Evolutionary conservation across 768 basidiomycete species (phyloP).

Genomic region (Dentipellis fragilis): DNA sequence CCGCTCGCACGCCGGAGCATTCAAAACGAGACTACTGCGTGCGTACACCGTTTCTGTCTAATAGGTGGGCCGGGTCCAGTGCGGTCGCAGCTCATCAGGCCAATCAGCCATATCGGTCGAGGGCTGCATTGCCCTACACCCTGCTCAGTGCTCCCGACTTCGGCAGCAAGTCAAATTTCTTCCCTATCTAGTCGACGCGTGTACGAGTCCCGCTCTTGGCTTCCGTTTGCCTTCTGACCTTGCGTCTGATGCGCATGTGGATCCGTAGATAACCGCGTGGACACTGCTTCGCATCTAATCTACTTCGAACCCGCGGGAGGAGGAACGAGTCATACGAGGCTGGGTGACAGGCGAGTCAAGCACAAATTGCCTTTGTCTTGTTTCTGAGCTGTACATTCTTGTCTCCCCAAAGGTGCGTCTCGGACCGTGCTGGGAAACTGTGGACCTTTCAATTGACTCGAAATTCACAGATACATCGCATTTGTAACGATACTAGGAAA

Average conservation of each 20-base stretch:
- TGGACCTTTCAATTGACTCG: not conserved
- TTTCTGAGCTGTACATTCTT: no score
- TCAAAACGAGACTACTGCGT: no score
- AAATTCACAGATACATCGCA: not conserved
- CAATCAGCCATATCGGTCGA: not conserved
- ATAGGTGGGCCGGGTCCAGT: not conserved
- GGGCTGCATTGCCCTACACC: constrained; percentile 2
- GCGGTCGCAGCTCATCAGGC: not conserved
- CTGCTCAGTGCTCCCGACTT: constrained; percentile 2
- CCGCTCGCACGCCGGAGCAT: no score
- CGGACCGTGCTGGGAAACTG: no score
- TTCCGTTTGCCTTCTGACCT: not conserved
- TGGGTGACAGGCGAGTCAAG: no score
- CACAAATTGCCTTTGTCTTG: no score
- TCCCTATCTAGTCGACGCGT: not conserved
- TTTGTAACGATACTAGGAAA: not conserved
- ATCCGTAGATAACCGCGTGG: not conserved
- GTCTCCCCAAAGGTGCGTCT: no score
- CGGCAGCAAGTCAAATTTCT: not conserved
- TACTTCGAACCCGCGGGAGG: not conserved
- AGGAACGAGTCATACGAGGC: not conserved
- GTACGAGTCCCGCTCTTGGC: not conserved
- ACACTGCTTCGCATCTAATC: not conserved
- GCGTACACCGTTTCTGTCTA: not conserved
- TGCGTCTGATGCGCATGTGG: not conserved